A percentile compares a stretch with the other conserved stretches of the same genome.
phyloP scores from a whole-genome alignment of 805 yeast genomes.

The Myxozyma vanderwaltii region DNA sequence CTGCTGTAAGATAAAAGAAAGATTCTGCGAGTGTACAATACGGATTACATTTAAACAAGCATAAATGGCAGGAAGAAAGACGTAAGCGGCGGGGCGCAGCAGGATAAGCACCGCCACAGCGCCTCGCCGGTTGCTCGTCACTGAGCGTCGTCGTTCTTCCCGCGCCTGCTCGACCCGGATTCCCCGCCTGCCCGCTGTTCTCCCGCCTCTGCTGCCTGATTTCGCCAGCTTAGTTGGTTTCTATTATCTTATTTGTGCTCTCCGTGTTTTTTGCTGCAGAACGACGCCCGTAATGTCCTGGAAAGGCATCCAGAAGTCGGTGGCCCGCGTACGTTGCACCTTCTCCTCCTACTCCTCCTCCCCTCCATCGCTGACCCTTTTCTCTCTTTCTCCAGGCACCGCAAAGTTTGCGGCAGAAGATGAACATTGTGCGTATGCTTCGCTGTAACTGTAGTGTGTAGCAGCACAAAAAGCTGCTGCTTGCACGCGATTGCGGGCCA shows the following conservation, averaged over 20 bases:
- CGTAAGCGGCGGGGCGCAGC: conserved; percentile 1
- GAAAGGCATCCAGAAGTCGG: conserved; percentile 37
- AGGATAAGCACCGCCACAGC: conserved; percentile 5
- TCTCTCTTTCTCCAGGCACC: conserved; percentile 54
- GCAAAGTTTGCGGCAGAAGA: conserved; percentile 83
- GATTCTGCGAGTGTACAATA: too few relatives aligned
- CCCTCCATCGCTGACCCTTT: background rate
- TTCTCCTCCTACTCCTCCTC: background rate
- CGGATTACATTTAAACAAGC: too few relatives aligned
- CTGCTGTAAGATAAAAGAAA: too few relatives aligned
- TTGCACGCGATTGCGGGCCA: too few relatives aligned
- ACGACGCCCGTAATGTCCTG: conserved; percentile 25
- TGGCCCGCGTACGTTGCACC: conserved; percentile 27
- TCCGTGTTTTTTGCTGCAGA: background rate
- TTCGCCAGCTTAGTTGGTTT: background rate
- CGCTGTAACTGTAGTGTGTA: background rate
- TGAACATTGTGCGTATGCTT: conserved; percentile 64
- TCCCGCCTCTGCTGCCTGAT: background rate
- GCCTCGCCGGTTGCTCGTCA: background rate
- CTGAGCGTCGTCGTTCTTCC: background rate
- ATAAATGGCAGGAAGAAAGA: too few relatives aligned
- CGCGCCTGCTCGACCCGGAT: background rate
- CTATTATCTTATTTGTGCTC: background rate
- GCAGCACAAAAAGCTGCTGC: too few relatives aligned
- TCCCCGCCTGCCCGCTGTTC: background rate